Evolutionary conservation across 2,329 filamentous ascomycete species (phyloP), one percentile per base, ranked within the genome.

Genomic region (Mariannaea elegans): DNA sequence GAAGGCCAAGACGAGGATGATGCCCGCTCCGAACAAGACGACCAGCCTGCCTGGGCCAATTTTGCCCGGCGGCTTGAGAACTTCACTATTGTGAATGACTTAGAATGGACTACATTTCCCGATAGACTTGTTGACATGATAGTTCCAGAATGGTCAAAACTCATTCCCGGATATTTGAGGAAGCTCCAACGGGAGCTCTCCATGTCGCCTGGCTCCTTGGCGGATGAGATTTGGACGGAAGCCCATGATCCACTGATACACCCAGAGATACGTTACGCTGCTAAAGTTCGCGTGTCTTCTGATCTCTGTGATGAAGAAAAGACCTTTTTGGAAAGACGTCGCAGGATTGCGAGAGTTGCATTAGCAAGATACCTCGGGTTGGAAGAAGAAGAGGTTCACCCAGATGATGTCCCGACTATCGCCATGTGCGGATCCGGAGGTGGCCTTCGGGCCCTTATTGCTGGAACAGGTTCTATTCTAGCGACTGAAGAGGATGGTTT

Each of bases 361-460:
- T 80, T 99, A 50, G 93, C 94, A 2, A 88, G 82, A 50, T 99
- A 98, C 72, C 85, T 99, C 1, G 87, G 85, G 27, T 80, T 99
- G 6, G 81, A 90, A 0, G 92, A 94, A 72, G 81, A 86, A 13
- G 90, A 94, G 3, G 87, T 99, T n/a, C 87, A 98, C 71, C 92
- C 93, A 0, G 93, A 97, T 45, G 95, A 99, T 78, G 89, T 98
- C 7, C 95, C 95, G 1, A 88, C 89, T 3, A 97, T 99, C 73
- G 94, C 94, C 36, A 90, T 98, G 80, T 97, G 94, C 69, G 94
- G 94, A 8, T 98, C 94, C 2, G 95, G 95, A 9, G 95, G 95
- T 56, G 95, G 95, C 0, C 78, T 99, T 45, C 85, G 95, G 49
- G 95, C 95, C 1, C 84, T 99, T 34, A 92, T 98, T 16, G 94